Conservation (phyloP, 2,329 filamentous ascomycete species). For the Cercospora sesami region DNA sequence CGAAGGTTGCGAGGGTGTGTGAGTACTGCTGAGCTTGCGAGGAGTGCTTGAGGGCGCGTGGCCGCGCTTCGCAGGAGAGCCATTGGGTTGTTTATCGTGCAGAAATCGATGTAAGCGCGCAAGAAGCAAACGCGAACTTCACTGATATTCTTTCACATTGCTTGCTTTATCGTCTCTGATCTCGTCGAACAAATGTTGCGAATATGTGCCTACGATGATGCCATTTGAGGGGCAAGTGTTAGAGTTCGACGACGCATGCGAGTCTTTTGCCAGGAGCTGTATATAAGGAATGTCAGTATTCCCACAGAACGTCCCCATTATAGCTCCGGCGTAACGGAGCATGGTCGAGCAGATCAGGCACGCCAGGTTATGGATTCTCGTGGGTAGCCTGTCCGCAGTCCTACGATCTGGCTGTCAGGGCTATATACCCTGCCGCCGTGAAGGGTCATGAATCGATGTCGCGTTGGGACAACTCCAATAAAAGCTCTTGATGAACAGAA, state of each 20-base stretch:
- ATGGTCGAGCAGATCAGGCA: not conserved
- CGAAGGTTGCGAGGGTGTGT: not conserved
- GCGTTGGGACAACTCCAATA: not conserved
- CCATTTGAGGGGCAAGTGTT: not conserved
- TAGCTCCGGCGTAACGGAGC: not conserved
- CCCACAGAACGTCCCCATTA: too few species aligned
- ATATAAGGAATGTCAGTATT: not conserved
- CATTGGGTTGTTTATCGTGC: not conserved
- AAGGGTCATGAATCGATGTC: not conserved
- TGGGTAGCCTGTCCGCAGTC: not conserved
- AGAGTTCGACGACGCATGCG: not conserved
- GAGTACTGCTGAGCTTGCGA: not conserved
- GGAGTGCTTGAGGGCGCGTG: not conserved
- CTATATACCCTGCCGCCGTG: not conserved
- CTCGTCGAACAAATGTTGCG: not conserved
- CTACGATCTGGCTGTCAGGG: not conserved
- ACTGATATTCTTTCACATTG: not conserved
- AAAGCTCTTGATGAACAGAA: not conserved
- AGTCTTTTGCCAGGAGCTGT: not conserved
- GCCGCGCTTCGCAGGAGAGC: not conserved
- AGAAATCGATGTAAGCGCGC: too few species aligned
- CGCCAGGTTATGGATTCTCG: not conserved
- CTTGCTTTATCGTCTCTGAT: not conserved
- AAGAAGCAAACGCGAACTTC: too few species aligned
- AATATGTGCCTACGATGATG: not conserved